phyloP scores from a whole-genome alignment of 1,284 basidiomycete genomes.

The Termitomyces sp. region DNA sequence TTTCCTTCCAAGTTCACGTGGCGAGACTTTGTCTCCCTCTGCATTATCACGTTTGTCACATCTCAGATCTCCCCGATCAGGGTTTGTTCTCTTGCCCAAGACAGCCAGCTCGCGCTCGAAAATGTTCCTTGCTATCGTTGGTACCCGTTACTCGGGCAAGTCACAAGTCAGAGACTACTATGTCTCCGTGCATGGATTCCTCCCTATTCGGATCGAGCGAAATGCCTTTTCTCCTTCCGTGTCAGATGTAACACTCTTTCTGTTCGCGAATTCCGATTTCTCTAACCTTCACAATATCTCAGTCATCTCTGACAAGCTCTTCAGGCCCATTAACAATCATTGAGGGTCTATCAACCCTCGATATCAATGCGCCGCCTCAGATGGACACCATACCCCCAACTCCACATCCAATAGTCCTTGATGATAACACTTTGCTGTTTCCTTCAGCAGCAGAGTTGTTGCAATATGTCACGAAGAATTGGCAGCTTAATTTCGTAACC shows the following conservation, averaged over 20 bases:
- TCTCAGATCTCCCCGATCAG: conserved; percentile 8
- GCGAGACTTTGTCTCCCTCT: conserved; percentile 12
- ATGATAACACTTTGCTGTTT: conserved; percentile 36
- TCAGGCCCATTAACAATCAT: not conserved
- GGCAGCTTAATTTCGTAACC: conserved; percentile 82
- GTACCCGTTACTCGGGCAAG: conserved; percentile 81
- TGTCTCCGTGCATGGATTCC: conserved; percentile 48
- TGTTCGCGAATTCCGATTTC: not conserved
- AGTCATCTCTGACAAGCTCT: not conserved
- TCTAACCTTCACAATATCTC: not conserved
- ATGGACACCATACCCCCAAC: not conserved
- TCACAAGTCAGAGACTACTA: conserved; percentile 74
- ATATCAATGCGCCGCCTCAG: not conserved
- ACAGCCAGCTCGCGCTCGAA: not conserved
- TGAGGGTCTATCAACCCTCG: not conserved
- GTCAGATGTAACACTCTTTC: conserved; percentile 10
- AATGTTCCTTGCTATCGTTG: conserved; percentile 81
- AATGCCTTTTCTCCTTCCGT: conserved; percentile 10
- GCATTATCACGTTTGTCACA: conserved; percentile 19
- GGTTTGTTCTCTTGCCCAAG: too few species aligned
- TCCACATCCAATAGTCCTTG: not conserved
- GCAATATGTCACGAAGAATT: conserved; percentile 76
- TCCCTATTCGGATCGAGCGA: conserved; percentile 36
- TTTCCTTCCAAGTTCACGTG: too few species aligned
- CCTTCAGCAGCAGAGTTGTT: conserved; percentile 56